Evolutionary conservation across 495 filamentous ascomycete genomes (phyloP), one percentile per base, ranked within the genome.

Genomic region (Xylaria longipes): DNA sequence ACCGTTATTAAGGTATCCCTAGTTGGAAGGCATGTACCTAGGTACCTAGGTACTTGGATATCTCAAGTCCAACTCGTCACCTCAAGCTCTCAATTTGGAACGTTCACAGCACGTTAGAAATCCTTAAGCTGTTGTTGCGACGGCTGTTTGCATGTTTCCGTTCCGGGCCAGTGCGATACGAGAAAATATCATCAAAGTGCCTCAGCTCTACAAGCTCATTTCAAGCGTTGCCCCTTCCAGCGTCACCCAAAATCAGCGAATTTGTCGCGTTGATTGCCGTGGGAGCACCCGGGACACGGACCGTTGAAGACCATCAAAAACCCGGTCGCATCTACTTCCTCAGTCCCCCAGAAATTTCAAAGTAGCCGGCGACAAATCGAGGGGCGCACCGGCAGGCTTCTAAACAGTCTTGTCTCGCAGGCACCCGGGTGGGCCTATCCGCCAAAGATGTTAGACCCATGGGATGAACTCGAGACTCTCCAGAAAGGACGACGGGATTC

Each of bases 391-490:
- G 54, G 20, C 52, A 7, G 20, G 14, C 35, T 35, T 46, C 52
- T 22, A 68, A 60, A 46, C n/a, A 63, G 14, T 33, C 7, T 45
- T 33, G 22, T 45, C 50, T 31, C 46, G 4, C 15, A 20, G 12
- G 31, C 63, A 72, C 45, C 65, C 74, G 33, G 29, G 73, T 20
- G 46, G 52, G 52, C 63, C 27, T 43, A 52, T 67, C 50, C 27
- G 70, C 64, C 20, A 29, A 70, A 61, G 9, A 79, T 79, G 77
- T 57, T 79, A 35, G 78, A 78, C 29, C 79, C 77, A 5, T 81
- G 78, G 77, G 78, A 79, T 61, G 78, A 81, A 73, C 73, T 75
- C 52, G 73, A 77, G 41, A 72, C 77, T n/a, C 75, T 79, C 65
- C 71, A 77, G 35, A 71, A 71, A 60, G 69, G 61, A 20, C 69